Evolutionary conservation across 768 basidiomycete genomes (phyloP), one percentile per base, ranked within the genome.

Genomic region (Russula virescens): DNA sequence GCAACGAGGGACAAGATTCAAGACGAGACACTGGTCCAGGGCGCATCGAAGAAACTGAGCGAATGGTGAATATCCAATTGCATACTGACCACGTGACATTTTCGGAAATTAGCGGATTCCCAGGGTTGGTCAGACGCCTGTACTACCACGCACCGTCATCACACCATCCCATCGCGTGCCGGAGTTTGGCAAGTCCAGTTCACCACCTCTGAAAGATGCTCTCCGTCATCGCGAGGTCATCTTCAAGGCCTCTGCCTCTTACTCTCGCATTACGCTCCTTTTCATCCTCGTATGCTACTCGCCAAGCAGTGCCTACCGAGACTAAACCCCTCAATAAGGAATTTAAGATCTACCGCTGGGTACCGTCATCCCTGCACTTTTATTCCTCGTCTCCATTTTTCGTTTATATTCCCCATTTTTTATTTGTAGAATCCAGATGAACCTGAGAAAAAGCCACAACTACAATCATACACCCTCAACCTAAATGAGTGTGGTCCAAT

Each of bases 291-390:
- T 64, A 68, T 3, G 55, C 69, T 10, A 68, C 71, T 35, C 58
- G 63, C 5, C 74, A 73, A 69, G 75, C 81, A 25, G 80, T 83
- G 3, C 83, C 86, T 0, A 73, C 76, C 2, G 78, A 87, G 77
- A 90, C 89, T 73, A 83, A 85, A 0, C 83, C 83, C 19, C 72
- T 89, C 68, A 79, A 87, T 70, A 98, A 98, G 79, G 89, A 94
- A 75, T 98, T 99, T 82, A 91, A 95, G 82, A 94, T 99, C 68
- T 99, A 99, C 79, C 91, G 97, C 74, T 99, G 97, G 94, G 92
- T 92, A 61, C 64, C 84, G 79, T 25, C 28, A 16, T 18, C 19
- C n/a, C 40, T 23, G 14, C 10, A 46, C n/a, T 28, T 21, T 56
- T 18, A 51, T 21, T 31, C 31, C 35, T 49, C 13, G 5, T 14